Evolutionary conservation across 306 rosid species (phyloP).

Genomic region (Lotus japonicus): DNA sequence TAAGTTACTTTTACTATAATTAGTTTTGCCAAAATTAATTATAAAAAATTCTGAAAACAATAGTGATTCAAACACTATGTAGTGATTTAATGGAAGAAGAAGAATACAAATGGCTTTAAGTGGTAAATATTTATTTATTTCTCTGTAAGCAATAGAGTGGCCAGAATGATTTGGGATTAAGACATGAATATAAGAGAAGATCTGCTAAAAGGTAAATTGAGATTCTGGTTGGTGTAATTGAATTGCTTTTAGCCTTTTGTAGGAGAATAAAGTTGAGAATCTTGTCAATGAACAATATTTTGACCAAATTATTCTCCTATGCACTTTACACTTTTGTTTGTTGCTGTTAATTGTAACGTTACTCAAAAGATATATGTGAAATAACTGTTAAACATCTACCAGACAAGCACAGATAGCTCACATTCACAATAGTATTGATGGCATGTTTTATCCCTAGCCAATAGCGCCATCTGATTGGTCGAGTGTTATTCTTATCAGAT

Average conservation of each 20-base stretch:
- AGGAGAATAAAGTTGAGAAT: constrained; percentile 35
- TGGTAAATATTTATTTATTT: not conserved
- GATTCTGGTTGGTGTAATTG: constrained; percentile 19
- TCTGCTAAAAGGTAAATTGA: constrained; percentile 25
- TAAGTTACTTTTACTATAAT: too few relatives aligned
- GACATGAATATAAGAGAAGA: constrained; percentile 32
- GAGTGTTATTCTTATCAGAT: too few relatives aligned
- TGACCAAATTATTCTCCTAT: constrained; percentile 22
- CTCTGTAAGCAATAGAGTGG: not conserved
- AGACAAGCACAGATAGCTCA: too few relatives aligned
- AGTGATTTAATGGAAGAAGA: not conserved
- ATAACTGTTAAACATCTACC: not conserved
- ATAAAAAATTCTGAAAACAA: too few relatives aligned
- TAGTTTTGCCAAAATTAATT: too few relatives aligned
- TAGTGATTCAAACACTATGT: too few relatives aligned
- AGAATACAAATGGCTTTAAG: not conserved
- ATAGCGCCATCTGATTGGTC: too few relatives aligned
- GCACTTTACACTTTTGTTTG: constrained; percentile 7
- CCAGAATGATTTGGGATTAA: not conserved
- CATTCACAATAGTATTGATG: too few relatives aligned
- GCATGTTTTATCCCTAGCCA: too few relatives aligned
- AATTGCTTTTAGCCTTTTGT: constrained; percentile 28
- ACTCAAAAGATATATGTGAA: not conserved
- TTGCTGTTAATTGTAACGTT: constrained; percentile 13
- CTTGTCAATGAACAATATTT: constrained; percentile 22